These are phyloP conservation scores for Colletotrichum chrysophilum DNA, from an alignment of 2,329 filamentous ascomycete species.

Conservation along the genomic window DNA sequence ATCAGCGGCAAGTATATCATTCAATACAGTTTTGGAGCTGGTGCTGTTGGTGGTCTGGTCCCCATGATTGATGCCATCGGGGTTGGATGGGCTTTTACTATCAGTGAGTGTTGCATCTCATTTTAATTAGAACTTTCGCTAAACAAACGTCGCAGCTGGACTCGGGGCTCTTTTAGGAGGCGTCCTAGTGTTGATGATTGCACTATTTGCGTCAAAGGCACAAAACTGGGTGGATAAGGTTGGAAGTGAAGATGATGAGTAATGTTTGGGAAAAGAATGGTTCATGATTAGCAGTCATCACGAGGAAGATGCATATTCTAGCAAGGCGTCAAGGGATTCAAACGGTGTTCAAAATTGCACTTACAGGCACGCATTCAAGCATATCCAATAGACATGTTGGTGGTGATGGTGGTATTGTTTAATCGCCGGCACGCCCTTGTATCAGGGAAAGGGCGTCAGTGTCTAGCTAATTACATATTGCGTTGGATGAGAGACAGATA, in stretches of 20 bases:
- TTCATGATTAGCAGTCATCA: neutral
- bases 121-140: neutral
- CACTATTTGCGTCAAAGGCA: conserved; percentile 10
- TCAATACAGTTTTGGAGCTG: conserved; percentile 33
- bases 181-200: conserved; percentile 1
- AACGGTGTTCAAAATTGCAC: neutral
- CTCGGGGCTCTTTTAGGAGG: neutral
- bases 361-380: neutral
- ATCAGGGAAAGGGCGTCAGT: neutral
- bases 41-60: conserved; percentile 54
- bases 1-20: conserved; percentile 24
- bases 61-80: conserved; percentile 58
- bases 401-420: neutral
- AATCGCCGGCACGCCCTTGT: neutral
- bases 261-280: neutral
- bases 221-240: conserved; percentile 8
- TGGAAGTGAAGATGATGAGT: conserved; percentile 4
- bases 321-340: neutral
- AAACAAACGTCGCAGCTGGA: neutral
- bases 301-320: neutral
- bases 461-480: neutral
- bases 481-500: rapidly evolving
- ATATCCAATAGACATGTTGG: neutral
- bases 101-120: conserved; percentile 26
- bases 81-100: conserved; percentile 55